These are phyloP conservation scores for Neurospora africana DNA, from an alignment of 495 filamentous ascomycete genomes.

Conservation along the genomic window DNA sequence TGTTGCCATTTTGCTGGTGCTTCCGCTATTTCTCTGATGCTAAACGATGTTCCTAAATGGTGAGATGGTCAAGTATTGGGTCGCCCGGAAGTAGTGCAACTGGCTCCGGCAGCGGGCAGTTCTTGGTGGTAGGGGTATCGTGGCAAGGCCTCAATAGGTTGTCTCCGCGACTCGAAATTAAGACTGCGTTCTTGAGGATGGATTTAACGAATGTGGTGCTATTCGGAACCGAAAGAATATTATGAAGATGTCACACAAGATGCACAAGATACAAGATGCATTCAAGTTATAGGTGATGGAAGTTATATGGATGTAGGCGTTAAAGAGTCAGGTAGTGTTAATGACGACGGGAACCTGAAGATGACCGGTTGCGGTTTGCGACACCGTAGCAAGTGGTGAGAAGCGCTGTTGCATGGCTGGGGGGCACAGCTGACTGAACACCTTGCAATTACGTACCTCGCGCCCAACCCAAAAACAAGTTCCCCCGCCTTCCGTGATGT, in stretches of 20 bases:
- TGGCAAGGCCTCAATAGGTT: background rate
- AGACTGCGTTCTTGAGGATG: background rate
- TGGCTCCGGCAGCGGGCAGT: background rate
- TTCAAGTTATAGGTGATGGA: background rate
- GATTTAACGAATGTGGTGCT: background rate
- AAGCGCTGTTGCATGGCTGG: background rate
- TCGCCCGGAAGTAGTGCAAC: background rate
- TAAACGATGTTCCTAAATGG: background rate
- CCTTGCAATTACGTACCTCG: background rate
- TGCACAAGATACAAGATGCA: background rate
- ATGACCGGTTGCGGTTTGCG: background rate
- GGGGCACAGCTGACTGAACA: background rate
- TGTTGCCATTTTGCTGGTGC: constrained; percentile 5
- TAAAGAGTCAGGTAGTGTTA: background rate
- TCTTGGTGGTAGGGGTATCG: background rate
- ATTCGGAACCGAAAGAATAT: background rate
- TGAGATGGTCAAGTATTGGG: background rate
- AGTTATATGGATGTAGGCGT: background rate
- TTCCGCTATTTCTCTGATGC: background rate
- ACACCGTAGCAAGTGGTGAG: background rate
- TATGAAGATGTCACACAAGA: background rate
- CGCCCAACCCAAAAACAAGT: background rate
- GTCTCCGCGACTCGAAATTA: background rate
- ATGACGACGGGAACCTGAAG: background rate
- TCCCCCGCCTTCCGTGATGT: background rate